These are phyloP conservation scores for Pythium folliculosum DNA, from an alignment of 352 stramenopile genomes.

Conservation along the genomic window DNA sequence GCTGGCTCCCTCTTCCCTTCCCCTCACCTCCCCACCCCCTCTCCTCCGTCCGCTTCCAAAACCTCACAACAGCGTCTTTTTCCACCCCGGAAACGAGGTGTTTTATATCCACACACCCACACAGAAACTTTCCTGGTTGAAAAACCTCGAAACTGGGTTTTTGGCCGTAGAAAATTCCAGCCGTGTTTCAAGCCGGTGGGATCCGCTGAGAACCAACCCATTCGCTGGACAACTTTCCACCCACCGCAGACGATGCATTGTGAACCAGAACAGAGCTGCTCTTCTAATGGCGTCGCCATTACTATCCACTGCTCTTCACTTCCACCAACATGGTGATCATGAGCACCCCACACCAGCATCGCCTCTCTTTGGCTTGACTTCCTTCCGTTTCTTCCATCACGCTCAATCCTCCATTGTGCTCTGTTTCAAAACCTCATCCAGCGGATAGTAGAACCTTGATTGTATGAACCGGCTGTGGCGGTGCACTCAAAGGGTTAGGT, in stretches of 20 bases:
- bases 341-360: background rate
- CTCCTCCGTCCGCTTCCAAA: slow-evolving; percentile 23
- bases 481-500: background rate
- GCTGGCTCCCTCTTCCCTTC: slow-evolving; percentile 12
- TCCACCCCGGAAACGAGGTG: slow-evolving; percentile 20
- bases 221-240: background rate
- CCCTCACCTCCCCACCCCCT: slow-evolving; percentile 1
- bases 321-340: background rate
- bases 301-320: background rate
- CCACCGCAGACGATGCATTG: slow-evolving; percentile 10
- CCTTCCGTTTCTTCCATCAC: background rate
- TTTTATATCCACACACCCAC: background rate
- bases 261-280: slow-evolving; percentile 1
- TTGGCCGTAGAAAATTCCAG: slow-evolving; percentile 27
- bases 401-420: background rate
- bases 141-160: slow-evolving; percentile 25
- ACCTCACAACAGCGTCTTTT: slow-evolving; percentile 25
- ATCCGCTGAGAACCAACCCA: slow-evolving; percentile 20
- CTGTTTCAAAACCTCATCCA: background rate
- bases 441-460: background rate
- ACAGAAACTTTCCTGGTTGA: background rate
- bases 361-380: background rate
- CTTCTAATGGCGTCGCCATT: background rate
- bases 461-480: background rate
- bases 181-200: slow-evolving; percentile 23